Conservation (phyloP, 2,329 filamentous ascomycete genomes). For the Aspergillus eucalypticola region DNA sequence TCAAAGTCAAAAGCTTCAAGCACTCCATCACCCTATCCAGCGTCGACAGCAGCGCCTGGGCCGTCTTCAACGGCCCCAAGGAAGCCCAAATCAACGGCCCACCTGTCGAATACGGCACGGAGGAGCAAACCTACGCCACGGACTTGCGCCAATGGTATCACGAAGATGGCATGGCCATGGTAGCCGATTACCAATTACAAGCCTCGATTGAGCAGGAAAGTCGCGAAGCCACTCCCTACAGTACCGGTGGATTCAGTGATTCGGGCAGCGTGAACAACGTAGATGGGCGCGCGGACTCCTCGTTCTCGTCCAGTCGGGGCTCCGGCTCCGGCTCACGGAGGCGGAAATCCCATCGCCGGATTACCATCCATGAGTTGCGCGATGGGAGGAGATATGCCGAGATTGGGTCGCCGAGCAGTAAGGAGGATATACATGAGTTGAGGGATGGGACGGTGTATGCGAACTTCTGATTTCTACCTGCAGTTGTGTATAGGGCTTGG, state of each 20-base stretch:
- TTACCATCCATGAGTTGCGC: slow-evolving; percentile 46
- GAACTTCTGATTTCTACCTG: slow-evolving; percentile 31
- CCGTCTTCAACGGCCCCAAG: slow-evolving; percentile 41
- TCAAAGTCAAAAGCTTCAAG: slow-evolving; percentile 46
- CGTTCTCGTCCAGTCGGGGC: slow-evolving; percentile 28
- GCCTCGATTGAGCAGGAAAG: slow-evolving; percentile 34
- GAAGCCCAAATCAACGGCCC: slow-evolving; percentile 37
- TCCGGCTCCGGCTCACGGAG: slow-evolving; percentile 23
- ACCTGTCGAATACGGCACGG: slow-evolving; percentile 41
- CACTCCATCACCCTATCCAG: slow-evolving; percentile 45
- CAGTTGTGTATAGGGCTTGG: background rate
- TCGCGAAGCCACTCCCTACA: slow-evolving; percentile 27
- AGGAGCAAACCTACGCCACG: slow-evolving; percentile 40
- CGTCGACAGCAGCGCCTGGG: slow-evolving; percentile 48
- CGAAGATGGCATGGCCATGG: slow-evolving; percentile 36
- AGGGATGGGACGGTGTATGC: slow-evolving; percentile 47
- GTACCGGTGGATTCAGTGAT: slow-evolving; percentile 33
- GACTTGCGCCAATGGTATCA: slow-evolving; percentile 45
- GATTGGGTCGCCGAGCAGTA: slow-evolving; percentile 39
- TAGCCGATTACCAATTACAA: slow-evolving; percentile 39
- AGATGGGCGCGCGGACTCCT: slow-evolving; percentile 21
- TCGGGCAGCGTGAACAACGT: slow-evolving; percentile 32
- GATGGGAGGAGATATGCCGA: slow-evolving; percentile 46
- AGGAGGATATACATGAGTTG: slow-evolving; percentile 44
- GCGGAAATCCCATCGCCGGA: slow-evolving; percentile 33